phyloP scores from a whole-genome alignment of 495 filamentous ascomycete species.

The Penicillium argentinense region DNA sequence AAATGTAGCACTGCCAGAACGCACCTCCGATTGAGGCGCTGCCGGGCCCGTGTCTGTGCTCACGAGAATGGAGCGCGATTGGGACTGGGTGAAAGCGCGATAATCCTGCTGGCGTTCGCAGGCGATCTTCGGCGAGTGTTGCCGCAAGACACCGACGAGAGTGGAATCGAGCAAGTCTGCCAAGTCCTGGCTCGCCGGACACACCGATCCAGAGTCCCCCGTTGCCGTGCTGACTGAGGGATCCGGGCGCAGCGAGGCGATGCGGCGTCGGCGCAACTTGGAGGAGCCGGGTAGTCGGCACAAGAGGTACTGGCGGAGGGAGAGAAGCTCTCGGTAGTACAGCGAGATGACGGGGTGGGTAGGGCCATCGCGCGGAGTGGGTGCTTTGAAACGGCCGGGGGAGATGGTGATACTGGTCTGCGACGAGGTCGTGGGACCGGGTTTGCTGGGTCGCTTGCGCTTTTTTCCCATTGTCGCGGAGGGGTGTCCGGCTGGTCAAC shows the following conservation, averaged over 20 bases:
- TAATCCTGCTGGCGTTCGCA: constrained; percentile 56
- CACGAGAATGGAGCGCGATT: constrained; percentile 31
- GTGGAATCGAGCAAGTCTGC: constrained; percentile 65
- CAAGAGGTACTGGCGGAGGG: constrained; percentile 71
- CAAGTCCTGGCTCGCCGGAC: too few relatives aligned
- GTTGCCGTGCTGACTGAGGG: too few relatives aligned
- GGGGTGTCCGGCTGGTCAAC: neutral
- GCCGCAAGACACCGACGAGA: constrained; percentile 56
- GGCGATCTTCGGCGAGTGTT: constrained; percentile 28
- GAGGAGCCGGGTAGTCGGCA: constrained; percentile 51
- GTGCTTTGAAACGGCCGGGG: constrained; percentile 18
- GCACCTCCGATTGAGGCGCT: constrained; percentile 61
- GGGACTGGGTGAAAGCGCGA: constrained; percentile 65
- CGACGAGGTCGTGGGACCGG: constrained; percentile 19
- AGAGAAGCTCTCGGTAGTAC: constrained; percentile 69
- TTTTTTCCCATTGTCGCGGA: constrained; percentile 40
- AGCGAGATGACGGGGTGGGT: constrained; percentile 67
- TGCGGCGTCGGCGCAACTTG: constrained; percentile 50
- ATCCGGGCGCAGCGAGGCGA: constrained; percentile 33
- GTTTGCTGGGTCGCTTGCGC: constrained; percentile 41
- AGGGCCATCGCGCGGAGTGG: constrained; percentile 14
- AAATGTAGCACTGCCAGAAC: too few relatives aligned
- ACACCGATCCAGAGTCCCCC: too few relatives aligned
- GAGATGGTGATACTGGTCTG: constrained; percentile 19
- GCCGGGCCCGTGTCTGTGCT: constrained; percentile 40